A percentile compares a stretch with the other conserved stretches of the same genome.
Evolutionary conservation across 176 grass and related monocot species (phyloP).

Genomic region (Oryza brachyantha): DNA sequence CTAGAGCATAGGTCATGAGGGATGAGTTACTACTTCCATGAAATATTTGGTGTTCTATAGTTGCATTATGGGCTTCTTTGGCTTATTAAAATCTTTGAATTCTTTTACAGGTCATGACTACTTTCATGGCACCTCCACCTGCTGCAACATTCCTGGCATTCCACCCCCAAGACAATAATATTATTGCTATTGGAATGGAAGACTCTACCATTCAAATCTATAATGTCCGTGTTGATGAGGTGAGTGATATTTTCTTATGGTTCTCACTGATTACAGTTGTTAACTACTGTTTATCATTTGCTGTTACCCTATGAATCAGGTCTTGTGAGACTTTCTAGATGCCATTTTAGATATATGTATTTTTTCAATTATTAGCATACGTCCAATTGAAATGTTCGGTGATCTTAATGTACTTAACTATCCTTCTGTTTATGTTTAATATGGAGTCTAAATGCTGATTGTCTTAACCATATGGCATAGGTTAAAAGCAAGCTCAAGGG

Average conservation of each 20-base stretch:
- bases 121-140: slow-evolving; percentile 95
- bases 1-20: neutral
- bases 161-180: slow-evolving; percentile 99
- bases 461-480: slow-evolving; percentile 24
- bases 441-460: neutral
- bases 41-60: neutral
- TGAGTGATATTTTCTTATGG: slow-evolving; percentile 15
- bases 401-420: neutral
- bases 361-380: neutral
- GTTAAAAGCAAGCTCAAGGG: slow-evolving; percentile 98
- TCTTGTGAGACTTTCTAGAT: neutral
- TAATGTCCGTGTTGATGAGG: slow-evolving; percentile 98
- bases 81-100: neutral
- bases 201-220: slow-evolving; percentile 98
- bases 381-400: neutral
- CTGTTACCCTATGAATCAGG: slow-evolving; percentile 1
- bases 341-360: slow-evolving; percentile 8
- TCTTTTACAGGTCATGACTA: slow-evolving; percentile 86
- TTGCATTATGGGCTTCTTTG: neutral
- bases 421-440: neutral
- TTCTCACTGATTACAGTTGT: slow-evolving; percentile 7
- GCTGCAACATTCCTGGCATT: slow-evolving; percentile 94
- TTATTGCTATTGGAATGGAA: slow-evolving; percentile 99
- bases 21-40: neutral
- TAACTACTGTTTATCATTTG: neutral